These are phyloP conservation scores for Echinochloa phyllopogon DNA, from an alignment of 176 grass and related monocot species.

Conservation along the genomic window DNA sequence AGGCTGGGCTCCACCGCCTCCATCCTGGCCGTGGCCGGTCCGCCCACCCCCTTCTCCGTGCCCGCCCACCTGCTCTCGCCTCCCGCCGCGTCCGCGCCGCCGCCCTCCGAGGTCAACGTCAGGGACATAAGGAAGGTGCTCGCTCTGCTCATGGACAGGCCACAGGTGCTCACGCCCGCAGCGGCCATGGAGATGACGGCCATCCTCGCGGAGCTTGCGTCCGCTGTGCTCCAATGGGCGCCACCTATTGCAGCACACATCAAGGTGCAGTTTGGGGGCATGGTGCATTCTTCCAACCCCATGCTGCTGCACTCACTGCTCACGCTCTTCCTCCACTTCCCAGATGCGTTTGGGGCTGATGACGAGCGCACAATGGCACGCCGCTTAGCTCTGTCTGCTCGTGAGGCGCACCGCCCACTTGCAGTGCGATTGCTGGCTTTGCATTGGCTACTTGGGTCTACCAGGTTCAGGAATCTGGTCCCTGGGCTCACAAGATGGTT, in stretches of 20 bases:
- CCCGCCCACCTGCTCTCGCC: constrained; percentile 51
- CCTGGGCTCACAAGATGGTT: constrained; percentile 42
- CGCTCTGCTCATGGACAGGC: constrained; percentile 74
- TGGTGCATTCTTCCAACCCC: constrained; percentile 65
- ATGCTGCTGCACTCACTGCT: constrained; percentile 81
- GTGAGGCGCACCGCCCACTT: constrained; percentile 64
- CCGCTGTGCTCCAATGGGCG: constrained; percentile 65
- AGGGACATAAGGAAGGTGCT: constrained; percentile 82
- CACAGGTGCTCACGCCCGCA: constrained; percentile 72
- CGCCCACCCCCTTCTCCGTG: constrained; percentile 64
- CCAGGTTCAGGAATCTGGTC: constrained; percentile 41
- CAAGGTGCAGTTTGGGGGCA: constrained; percentile 89
- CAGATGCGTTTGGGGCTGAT: constrained; percentile 67
- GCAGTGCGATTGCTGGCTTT: constrained; percentile 66
- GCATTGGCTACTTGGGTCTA: constrained; percentile 80
- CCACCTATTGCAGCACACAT: constrained; percentile 69
- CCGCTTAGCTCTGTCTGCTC: constrained; percentile 62
- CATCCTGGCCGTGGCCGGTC: constrained; percentile 64
- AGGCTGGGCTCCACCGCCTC: constrained; percentile 62
- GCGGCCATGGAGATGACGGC: constrained; percentile 67
- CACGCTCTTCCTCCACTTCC: constrained; percentile 61
- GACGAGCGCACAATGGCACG: constrained; percentile 57
- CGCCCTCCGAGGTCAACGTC: constrained; percentile 76
- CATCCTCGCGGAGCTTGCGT: constrained; percentile 56
- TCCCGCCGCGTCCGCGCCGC: not conserved